A percentile compares a stretch with the other conserved stretches of the same genome.
Conservation (phyloP, 202 grass and related monocot genomes). For the Tripidium arundinaceum region DNA sequence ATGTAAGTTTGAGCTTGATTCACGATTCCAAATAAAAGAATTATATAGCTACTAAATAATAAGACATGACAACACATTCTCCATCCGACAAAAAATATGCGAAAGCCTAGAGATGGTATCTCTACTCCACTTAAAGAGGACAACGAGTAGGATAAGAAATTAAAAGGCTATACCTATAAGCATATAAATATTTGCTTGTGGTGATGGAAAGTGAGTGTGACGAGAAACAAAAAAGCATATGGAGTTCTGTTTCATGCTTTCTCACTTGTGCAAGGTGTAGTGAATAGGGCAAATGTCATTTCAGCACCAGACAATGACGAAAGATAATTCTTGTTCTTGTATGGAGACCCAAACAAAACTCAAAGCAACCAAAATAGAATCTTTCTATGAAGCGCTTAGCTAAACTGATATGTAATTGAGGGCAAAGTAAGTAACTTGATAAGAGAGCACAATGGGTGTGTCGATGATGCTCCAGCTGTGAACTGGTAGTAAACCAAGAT, state of each 20-base stretch:
- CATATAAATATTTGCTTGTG: slow-evolving; percentile 24
- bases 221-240: background rate
- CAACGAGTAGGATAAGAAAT: background rate
- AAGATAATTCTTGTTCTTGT: slow-evolving; percentile 6
- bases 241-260: slow-evolving; percentile 1
- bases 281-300: slow-evolving; percentile 38
- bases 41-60: background rate
- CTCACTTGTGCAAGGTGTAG: background rate
- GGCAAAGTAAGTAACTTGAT: too few species aligned
- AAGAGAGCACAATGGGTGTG: background rate
- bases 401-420: background rate
- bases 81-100: slow-evolving; percentile 12
- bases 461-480: background rate
- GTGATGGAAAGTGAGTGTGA: too few species aligned
- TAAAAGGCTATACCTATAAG: background rate
- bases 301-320: slow-evolving; percentile 16
- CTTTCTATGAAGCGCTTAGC: background rate
- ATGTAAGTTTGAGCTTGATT: background rate
- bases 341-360: slow-evolving; percentile 22
- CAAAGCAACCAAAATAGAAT: slow-evolving; percentile 32
- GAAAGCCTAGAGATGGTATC: slow-evolving; percentile 20
- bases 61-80: slow-evolving; percentile 15
- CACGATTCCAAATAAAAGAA: background rate
- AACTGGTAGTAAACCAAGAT: background rate
- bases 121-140: background rate